Base-by-base conservation (phyloP, 371 early-diverging fungal genomes). In the Sporodiniella umbellata region DNA sequence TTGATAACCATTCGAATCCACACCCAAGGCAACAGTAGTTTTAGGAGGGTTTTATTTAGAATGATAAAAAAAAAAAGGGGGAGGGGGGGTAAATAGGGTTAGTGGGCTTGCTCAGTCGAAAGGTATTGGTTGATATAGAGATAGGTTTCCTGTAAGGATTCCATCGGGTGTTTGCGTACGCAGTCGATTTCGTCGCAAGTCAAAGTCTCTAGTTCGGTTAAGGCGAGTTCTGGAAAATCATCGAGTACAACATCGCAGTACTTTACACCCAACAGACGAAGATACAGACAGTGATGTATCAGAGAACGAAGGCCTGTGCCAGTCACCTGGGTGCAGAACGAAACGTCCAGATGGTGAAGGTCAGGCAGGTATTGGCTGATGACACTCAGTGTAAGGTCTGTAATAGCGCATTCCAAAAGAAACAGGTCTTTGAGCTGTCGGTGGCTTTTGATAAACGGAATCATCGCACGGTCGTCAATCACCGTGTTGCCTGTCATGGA, bases 231-330 rank as follows among this genome's bases (percentile, higher is more conserved):
- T 4, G 72, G 66, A 10, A 72, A 72, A 43, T 64, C 59, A 25
- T 21, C 42, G 14, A 49, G 45, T 8, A 37, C 48, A 1, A 72
- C 48, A 3, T 51, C 53, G 48, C 75, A 75, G 17, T 60, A 47
- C 33, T 71, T 66, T 0, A 75, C 33, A 2, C 76, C 76, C 35
- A 75, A 54, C 51, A 72, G 46, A n/a, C 44, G 45, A n/a, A 75
- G 49, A n/a, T 43, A 28, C 2, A 33, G 43, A 25, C 61, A 57
- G 6, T 47, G 33, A 3, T 31, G 40, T 5, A 75, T 50, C 2
- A 71, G 38, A 12, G 51, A 54, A 5, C 76, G 63, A 2, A 75
- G 60, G 8, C 66, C 68, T 14, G 10, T 22, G 5, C 51, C 12
- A 2, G 72, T 61, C 25, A 75, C 25, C 3, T 43, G 30, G 12